Evolutionary conservation across 2,329 filamentous ascomycete genomes (phyloP).

Genomic region (Zasmidium cellare): DNA sequence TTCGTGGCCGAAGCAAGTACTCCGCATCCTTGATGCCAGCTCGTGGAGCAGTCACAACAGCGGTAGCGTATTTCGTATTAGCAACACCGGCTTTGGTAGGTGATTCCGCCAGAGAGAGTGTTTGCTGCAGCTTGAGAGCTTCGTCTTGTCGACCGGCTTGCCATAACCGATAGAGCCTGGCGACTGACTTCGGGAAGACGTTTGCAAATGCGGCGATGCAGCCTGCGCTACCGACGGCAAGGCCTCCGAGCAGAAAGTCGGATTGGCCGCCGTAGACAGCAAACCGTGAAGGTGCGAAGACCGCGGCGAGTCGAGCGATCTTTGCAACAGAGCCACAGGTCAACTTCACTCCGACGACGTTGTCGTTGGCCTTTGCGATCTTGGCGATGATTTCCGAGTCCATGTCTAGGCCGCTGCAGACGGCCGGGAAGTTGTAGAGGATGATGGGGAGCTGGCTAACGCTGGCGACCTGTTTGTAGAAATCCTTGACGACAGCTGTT

Average conservation of each 20-base stretch:
- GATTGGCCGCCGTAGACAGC: slow-evolving; percentile 67
- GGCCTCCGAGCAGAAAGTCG: slow-evolving; percentile 60
- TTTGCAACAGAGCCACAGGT: slow-evolving; percentile 65
- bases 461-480: slow-evolving; percentile 60
- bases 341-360: slow-evolving; percentile 65
- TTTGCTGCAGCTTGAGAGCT: slow-evolving; percentile 61
- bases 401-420: slow-evolving; percentile 68
- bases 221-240: slow-evolving; percentile 50
- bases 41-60: slow-evolving; percentile 55
- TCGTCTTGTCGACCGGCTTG: slow-evolving; percentile 57
- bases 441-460: slow-evolving; percentile 58
- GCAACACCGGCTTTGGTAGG: slow-evolving; percentile 67
- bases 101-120: slow-evolving; percentile 65
- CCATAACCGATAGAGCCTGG: slow-evolving; percentile 63
- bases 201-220: slow-evolving; percentile 57
- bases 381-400: slow-evolving; percentile 62
- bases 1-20: slow-evolving; percentile 56
- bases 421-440: slow-evolving; percentile 68
- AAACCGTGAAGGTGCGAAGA: slow-evolving; percentile 57
- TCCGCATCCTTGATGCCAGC: slow-evolving; percentile 60
- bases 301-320: slow-evolving; percentile 56
- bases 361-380: slow-evolving; percentile 53
- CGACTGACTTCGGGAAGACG: slow-evolving; percentile 57
- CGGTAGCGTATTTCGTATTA: slow-evolving; percentile 67
- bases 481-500: slow-evolving; percentile 57